Percentiles rank a stretch among this genome's conserved stretches.
These are phyloP conservation scores for Cladosporium oxysporum DNA, from an alignment of 2,329 filamentous ascomycete genomes.

Conservation along the genomic window DNA sequence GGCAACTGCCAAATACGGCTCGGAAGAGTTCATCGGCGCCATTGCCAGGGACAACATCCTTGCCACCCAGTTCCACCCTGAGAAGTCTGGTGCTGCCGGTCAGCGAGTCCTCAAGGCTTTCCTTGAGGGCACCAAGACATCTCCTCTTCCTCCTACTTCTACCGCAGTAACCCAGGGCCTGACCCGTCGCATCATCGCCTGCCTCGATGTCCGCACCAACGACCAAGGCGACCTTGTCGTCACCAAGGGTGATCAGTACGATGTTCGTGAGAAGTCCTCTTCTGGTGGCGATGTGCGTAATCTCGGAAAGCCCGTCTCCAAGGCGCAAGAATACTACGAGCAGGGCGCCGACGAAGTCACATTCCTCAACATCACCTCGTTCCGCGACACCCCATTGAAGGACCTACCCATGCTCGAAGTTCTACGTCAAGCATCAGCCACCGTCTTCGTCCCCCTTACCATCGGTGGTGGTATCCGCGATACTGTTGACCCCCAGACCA, in stretches of 20 bases:
- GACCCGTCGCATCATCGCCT: constrained; percentile 92
- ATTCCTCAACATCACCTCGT: constrained; percentile 97
- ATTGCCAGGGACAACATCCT: constrained; percentile 83
- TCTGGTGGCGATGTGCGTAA: constrained; percentile 70
- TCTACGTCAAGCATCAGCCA: constrained; percentile 78
- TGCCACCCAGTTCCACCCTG: constrained; percentile 94
- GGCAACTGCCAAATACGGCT: constrained; percentile 85
- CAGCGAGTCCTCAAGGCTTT: constrained; percentile 83
- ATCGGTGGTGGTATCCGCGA: constrained; percentile 95
- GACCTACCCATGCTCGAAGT: constrained; percentile 97
- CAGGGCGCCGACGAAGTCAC: constrained; percentile 96
- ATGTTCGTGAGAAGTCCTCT: constrained; percentile 82
- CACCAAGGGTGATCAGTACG: constrained; percentile 98
- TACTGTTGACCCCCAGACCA: constrained; percentile 79
- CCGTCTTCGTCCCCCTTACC: constrained; percentile 93
- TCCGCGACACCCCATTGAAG: constrained; percentile 89
- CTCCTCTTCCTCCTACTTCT: constrained; percentile 51
- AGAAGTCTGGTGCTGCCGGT: constrained; percentile 92
- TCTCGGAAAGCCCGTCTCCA: constrained; percentile 92
- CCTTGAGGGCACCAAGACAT: constrained; percentile 67
- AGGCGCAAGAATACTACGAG: constrained; percentile 92
- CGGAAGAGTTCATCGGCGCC: constrained; percentile 88
- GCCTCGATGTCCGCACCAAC: constrained; percentile 92
- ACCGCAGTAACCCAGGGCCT: constrained; percentile 57
- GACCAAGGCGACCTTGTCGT: constrained; percentile 94